phyloP scores from a whole-genome alignment of 345 rosid species.

The Eucalyptus sp. region DNA sequence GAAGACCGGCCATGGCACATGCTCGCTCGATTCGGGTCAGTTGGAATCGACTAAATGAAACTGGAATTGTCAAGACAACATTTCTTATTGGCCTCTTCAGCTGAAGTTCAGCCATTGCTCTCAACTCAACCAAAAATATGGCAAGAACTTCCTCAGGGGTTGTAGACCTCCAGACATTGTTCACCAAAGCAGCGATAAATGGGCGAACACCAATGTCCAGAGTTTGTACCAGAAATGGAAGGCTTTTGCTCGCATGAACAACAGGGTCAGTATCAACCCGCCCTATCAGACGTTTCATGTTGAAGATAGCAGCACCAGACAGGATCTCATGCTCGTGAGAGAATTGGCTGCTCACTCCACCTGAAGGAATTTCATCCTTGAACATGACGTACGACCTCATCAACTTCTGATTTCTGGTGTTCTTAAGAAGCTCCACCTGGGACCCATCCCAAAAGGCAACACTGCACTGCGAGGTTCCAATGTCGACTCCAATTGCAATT shows the following conservation, averaged over 20 bases:
- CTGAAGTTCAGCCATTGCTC: conserved; percentile 64
- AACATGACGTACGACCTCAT: conserved; percentile 72
- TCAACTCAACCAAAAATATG: conserved; percentile 56
- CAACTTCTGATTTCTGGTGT: conserved; percentile 62
- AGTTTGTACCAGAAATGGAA: conserved; percentile 83
- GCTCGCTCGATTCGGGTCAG: conserved; percentile 71
- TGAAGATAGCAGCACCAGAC: conserved; percentile 76
- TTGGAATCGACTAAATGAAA: conserved; percentile 74
- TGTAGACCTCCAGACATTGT: conserved; percentile 79
- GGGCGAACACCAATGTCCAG: conserved; percentile 82
- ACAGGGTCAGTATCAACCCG: conserved; percentile 79
- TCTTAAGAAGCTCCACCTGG: conserved; percentile 65
- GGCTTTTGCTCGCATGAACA: conserved; percentile 57
- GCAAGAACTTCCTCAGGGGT: conserved; percentile 92
- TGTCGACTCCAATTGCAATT: conserved; percentile 74
- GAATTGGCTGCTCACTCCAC: conserved; percentile 70
- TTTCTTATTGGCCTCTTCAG: conserved; percentile 64
- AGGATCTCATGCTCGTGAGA: conserved; percentile 69
- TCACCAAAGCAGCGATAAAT: conserved; percentile 66
- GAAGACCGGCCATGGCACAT: conserved; percentile 92
- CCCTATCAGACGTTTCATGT: conserved; percentile 87
- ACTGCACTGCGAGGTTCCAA: conserved; percentile 86
- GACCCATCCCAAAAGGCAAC: conserved; percentile 82
- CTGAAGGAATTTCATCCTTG: conserved; percentile 61
- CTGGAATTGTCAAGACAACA: conserved; percentile 76